phyloP scores from a whole-genome alignment of 495 filamentous ascomycete species.

The Daldinia concentrica region DNA sequence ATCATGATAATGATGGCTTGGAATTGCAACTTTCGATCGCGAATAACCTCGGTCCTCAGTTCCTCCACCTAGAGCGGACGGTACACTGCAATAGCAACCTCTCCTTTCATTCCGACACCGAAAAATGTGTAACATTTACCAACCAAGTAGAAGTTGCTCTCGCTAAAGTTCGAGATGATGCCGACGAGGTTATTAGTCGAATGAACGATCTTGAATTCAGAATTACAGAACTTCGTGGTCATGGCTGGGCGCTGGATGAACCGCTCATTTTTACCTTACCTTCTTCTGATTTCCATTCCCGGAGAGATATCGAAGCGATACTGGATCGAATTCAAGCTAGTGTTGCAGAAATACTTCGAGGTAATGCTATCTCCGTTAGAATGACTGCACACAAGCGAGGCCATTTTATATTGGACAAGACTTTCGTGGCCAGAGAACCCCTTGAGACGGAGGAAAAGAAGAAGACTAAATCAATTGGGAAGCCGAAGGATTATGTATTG shows the following conservation, averaged over 20 bases:
- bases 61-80: slow-evolving; percentile 47
- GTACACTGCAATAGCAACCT: slow-evolving; percentile 52
- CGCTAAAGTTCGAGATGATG: slow-evolving; percentile 38
- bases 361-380: slow-evolving; percentile 53
- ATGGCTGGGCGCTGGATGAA: slow-evolving; percentile 51
- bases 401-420: slow-evolving; percentile 58
- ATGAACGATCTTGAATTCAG: slow-evolving; percentile 56
- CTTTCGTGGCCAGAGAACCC: slow-evolving; percentile 53
- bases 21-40: slow-evolving; percentile 50
- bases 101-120: slow-evolving; percentile 48
- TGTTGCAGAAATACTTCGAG: slow-evolving; percentile 56
- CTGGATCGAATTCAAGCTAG: slow-evolving; percentile 58
- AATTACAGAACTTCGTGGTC: slow-evolving; percentile 53
- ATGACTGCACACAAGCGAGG: slow-evolving; percentile 58
- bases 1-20: slow-evolving; percentile 49
- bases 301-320: slow-evolving; percentile 53
- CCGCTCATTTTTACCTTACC: slow-evolving; percentile 50
- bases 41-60: slow-evolving; percentile 56
- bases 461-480: slow-evolving; percentile 27
- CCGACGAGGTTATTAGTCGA: slow-evolving; percentile 47
- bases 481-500: slow-evolving; percentile 45
- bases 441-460: slow-evolving; percentile 35
- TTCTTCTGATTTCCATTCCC: slow-evolving; percentile 46
- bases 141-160: slow-evolving; percentile 45
- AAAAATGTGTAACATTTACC: slow-evolving; percentile 52